Evolutionary conservation across 805 yeast species (phyloP), one percentile per base, ranked within the genome.

Genomic region (Metschnikowia rubicola): DNA sequence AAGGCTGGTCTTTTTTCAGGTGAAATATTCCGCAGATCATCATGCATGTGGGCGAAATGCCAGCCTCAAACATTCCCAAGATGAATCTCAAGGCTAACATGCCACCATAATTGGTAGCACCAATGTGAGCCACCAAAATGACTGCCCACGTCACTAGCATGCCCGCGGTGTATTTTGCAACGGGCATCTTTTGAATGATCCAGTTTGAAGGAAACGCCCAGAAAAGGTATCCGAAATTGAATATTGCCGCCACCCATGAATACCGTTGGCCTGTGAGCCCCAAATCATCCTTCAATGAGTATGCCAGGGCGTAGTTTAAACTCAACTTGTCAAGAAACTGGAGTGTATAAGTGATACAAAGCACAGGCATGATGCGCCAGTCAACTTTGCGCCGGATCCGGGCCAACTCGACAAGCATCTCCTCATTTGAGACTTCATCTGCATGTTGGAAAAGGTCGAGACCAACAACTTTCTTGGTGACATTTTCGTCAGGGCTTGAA

Each of bases 311-410:
- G 46, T 55, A 55, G 43, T 55, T 55, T 21, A 55, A 32, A 10
- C 50, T 33, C 39, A 53, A 52, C 30, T 55, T 55, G 34, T 55
- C 57, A 15, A 55, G 52, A 42, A 55, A 55, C 39, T 55, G 58
- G 29, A 43, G 46, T 15, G 41, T 51, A 43, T 63, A 64, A 10
- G 66, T 60, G 34, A 62, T 46, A 43, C 64, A 60, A 35, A 63
- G 47, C 30, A 62, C 37, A 2, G 67, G 71, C 50, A 72, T 50
- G 49, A 71, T 48, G 41, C 64, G 57, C 43, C 41, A 46, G 54
- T 73, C 75, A 15, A 71, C 51, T 50, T 67, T 71, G 41, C 68
- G 55, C 35, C 65, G 56, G 39, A 70, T 56, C 21, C 55, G 47
- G 30, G 49, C 51, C 29, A 63, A 53, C 21, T 54, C 60, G 1